Base-by-base conservation (phyloP, 441 rosid genomes). In the Gossypium davidsonii region DNA sequence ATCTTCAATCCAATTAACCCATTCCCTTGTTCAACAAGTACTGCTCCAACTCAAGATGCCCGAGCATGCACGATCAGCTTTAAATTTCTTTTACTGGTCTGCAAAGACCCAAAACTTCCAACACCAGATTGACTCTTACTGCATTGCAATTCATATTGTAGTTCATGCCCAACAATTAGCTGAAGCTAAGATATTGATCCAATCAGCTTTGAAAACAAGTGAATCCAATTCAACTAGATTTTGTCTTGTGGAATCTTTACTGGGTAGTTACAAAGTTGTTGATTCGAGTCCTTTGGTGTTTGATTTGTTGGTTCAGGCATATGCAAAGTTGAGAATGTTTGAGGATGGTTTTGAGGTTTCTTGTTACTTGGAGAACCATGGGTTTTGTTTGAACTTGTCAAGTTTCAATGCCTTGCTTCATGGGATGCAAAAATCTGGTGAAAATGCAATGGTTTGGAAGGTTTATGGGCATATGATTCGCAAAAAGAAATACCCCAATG, bases 11-110 rank as follows among this genome's bases (percentile, higher is more conserved):
- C 79, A 78, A 46, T 17, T 91, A 42, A 82, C 82, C 57, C 73
- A 83, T 39, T 83, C 78, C 6, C 57, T 90, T 46, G 78, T 86
- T 37, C 61, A 80, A 23, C 61, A 78, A 7, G 85, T 93, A 5
- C 82, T 93, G 67, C 85, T 91, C 58, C 81, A 84, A 71, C 77
- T 93, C 79, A 87, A 86, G 74, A 85, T 85, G 9, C 97, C 94
- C 0, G 71, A 67, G 48, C 80, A 87, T 61, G 91, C 94, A 3
- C 88, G 87, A 81, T 74, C 73, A 18, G 98, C 93, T 25, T 62
- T 92, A 12, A 83, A 83, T 60, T 92, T 92, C 81, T 91, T 92
- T 83, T 88, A 91, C 71, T 92, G 94, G 95, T 86, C 93, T 1
- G 83, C 94, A 8, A 83, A 79, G 55, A 71, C 74, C 2, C 80